A percentile compares a stretch with the other conserved stretches of the same genome.
These are phyloP conservation scores for Macrolepiota albuminosa DNA, from an alignment of 768 basidiomycete species.

Conservation along the genomic window DNA sequence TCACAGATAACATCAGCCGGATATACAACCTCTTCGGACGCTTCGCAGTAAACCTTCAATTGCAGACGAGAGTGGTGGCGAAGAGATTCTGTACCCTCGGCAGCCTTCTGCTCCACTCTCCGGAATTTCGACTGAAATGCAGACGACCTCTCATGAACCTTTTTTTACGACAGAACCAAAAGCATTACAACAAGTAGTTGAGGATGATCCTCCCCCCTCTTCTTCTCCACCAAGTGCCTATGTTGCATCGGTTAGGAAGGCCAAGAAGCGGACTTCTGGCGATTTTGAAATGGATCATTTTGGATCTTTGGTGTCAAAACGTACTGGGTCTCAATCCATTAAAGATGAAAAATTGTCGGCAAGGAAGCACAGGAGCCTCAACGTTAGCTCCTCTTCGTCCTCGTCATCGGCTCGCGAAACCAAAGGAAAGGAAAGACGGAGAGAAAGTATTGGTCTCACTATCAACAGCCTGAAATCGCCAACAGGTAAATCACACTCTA, in stretches of 20 bases:
- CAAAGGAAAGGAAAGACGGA: constrained; percentile 50
- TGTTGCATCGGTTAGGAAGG: constrained; percentile 43
- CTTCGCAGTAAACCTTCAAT: constrained; percentile 61
- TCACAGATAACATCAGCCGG: constrained; percentile 28
- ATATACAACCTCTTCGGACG: constrained; percentile 41
- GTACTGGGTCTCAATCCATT: constrained; percentile 23
- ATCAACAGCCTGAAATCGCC: constrained; percentile 34
- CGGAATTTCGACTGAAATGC: constrained; percentile 23
- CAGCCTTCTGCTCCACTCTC: constrained; percentile 31
- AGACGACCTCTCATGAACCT: constrained; percentile 16
- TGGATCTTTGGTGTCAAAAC: constrained; percentile 55
- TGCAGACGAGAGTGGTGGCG: constrained; percentile 83
- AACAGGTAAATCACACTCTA: constrained; percentile 42
- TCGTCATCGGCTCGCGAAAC: constrained; percentile 30
- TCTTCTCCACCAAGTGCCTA: constrained; percentile 69
- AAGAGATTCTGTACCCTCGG: constrained; percentile 86
- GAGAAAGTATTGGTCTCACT: constrained; percentile 47
- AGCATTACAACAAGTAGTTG: constrained; percentile 24
- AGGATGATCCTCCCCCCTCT: constrained; percentile 20
- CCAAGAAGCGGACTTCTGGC: constrained; percentile 75
- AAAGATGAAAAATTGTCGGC: constrained; percentile 48
- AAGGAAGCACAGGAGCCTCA: constrained; percentile 73
- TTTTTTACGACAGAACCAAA: constrained; percentile 24
- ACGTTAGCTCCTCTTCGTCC: constrained; percentile 40
- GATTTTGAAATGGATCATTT: constrained; percentile 79